Evolutionary conservation across 768 basidiomycete genomes (phyloP).

Genomic region (Hortiboletus flavorubellus): DNA sequence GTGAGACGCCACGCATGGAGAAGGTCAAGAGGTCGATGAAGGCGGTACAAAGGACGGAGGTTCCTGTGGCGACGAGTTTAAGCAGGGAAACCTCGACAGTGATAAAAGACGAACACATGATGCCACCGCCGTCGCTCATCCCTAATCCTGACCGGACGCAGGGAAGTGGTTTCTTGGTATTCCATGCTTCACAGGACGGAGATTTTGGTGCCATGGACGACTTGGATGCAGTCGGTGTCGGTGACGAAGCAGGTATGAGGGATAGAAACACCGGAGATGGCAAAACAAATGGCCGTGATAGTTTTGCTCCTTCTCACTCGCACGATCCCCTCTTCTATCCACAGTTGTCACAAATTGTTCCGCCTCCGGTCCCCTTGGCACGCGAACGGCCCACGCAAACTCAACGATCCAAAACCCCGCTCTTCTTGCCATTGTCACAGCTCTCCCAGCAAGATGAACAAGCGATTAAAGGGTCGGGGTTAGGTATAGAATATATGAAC

Average conservation of each 20-base stretch:
- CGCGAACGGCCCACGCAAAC: conserved; percentile 3
- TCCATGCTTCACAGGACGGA: conserved; percentile 14
- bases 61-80: conserved; percentile 6
- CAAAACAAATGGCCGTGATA: conserved; percentile 3
- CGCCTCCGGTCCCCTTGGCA: conserved; percentile 3
- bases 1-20: conserved; percentile 43
- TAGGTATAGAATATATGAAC: conserved; percentile 67
- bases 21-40: conserved; percentile 42
- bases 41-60: conserved; percentile 33
- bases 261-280: conserved; percentile 1
- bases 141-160: conserved; percentile 16
- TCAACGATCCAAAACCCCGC: conserved; percentile 19
- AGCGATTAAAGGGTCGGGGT: conserved; percentile 54
- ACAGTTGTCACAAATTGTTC: conserved; percentile 19
- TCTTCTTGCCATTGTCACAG: conserved; percentile 56
- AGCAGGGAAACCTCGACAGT: conserved; percentile 14
- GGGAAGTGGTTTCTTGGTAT: conserved; percentile 7
- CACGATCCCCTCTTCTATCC: conserved; percentile 25
- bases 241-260: not conserved
- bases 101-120: conserved; percentile 29
- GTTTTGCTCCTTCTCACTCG: not conserved
- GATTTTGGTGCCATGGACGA: conserved; percentile 17
- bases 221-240: not conserved
- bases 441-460: conserved; percentile 54
- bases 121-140: conserved; percentile 38